Evolutionary conservation across 306 rosid genomes (phyloP).

Genomic region (Quercus mongolica): DNA sequence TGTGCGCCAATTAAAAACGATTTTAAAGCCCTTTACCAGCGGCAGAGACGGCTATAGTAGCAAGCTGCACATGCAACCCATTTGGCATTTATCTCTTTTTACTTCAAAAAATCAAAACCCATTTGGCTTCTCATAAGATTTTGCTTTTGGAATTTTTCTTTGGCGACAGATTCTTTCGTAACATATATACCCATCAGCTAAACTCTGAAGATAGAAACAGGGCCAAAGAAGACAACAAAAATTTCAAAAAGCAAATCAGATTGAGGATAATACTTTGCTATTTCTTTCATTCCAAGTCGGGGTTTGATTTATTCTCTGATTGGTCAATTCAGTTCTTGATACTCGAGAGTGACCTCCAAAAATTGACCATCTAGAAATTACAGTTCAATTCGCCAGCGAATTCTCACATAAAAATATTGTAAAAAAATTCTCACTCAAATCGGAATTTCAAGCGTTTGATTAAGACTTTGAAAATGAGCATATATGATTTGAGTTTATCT

Average conservation of each 20-base stretch:
- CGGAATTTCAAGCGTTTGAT: too few species aligned
- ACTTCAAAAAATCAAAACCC: conserved; percentile 37
- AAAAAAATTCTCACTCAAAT: too few species aligned
- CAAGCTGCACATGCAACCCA: conserved; percentile 55
- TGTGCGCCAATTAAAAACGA: conserved; percentile 48
- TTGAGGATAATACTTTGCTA: too few species aligned
- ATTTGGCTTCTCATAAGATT: conserved; percentile 31
- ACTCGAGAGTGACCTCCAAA: too few species aligned
- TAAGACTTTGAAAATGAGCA: too few species aligned
- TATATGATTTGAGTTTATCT: too few species aligned
- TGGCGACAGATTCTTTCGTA: conserved; percentile 19
- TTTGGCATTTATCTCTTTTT: conserved; percentile 32
- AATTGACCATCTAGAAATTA: too few species aligned
- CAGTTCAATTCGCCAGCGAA: too few species aligned
- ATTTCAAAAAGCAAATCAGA: not conserved
- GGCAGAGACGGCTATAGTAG: conserved; percentile 14
- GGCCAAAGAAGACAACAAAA: conserved; percentile 20
- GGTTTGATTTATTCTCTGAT: too few species aligned
- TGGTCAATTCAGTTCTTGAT: too few species aligned
- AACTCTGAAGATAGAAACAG: conserved; percentile 27
- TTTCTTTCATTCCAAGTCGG: too few species aligned
- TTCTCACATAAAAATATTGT: too few species aligned
- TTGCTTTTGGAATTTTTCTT: conserved; percentile 20
- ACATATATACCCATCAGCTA: not conserved
- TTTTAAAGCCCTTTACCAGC: conserved; percentile 28